phyloP scores from a whole-genome alignment of 331 rosid genomes.

The Pyrus hybrid region DNA sequence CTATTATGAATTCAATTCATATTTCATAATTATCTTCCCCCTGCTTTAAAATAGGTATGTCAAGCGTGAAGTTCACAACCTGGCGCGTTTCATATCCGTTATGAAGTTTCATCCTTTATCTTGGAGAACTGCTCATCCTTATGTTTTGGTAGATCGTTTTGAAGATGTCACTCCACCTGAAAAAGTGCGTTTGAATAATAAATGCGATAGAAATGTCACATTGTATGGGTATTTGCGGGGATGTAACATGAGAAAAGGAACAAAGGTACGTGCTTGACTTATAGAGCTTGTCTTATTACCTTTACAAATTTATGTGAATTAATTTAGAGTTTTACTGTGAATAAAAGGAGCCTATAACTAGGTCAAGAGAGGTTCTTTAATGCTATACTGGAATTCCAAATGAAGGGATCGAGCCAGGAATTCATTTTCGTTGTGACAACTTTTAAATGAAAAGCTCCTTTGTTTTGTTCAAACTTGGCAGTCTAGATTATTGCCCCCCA shows the following conservation, averaged over 20 bases:
- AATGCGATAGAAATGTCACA: constrained; percentile 79
- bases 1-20: background rate
- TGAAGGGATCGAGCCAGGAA: background rate
- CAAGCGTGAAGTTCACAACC: constrained; percentile 88
- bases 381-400: background rate
- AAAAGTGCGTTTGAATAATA: constrained; percentile 50
- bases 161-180: constrained; percentile 94
- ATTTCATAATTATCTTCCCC: background rate
- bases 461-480: background rate
- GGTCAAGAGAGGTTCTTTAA: background rate
- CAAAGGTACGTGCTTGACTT: constrained; percentile 48
- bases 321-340: background rate
- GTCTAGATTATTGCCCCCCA: background rate
- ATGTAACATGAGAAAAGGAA: constrained; percentile 74
- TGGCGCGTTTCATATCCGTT: constrained; percentile 88
- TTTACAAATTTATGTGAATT: background rate
- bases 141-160: constrained; percentile 82
- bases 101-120: constrained; percentile 91
- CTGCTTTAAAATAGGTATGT: constrained; percentile 46
- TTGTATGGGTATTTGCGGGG: constrained; percentile 94
- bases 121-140: constrained; percentile 89
- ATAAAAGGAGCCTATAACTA: background rate
- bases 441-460: background rate
- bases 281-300: background rate
- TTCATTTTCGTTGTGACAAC: background rate